Evolutionary conservation across 179 eudicot species (phyloP), one percentile per base, ranked within the genome.

Genomic region (Beta corolliflora): DNA sequence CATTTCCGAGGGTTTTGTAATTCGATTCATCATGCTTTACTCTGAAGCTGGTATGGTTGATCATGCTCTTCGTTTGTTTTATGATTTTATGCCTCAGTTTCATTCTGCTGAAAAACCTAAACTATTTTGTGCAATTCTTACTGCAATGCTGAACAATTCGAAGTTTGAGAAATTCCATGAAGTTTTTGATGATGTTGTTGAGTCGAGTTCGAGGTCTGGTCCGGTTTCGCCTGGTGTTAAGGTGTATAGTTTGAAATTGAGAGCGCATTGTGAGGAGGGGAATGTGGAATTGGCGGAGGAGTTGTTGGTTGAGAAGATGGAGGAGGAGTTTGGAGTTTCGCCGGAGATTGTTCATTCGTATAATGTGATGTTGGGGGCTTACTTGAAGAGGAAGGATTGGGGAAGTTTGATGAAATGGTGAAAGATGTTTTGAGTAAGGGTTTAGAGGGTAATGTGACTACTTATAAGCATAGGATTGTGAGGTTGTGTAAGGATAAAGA

Each of bases 21-120:
- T 78, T 13, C 75, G 84, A 23, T 54, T 84, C 44, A 68, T 84
- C 54, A 78, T 61, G 71, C 76, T 81, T 44, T 84, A 84, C 71
- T 81, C 84, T 25, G 60, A 78, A 31, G 84, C 82, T 58, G 87
- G 87, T 23, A 84, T 84, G 87, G 52, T 81, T 36, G 87, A 81
- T 48, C 66, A 81, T 16, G 82, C 87, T 52, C 66, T 78, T 58
- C 76, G 77, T 18, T 46, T 74, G n/a, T 81, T 84, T 15, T 50
- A 84, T 75, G 69, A 75, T 53, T 69, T 74, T 67, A 23, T 29
- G 19, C 55, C 69, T 7, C 29, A 36, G 5, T 66, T 60, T 44
- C 29, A 14, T 14, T 1, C 21, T 55, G 73, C 67, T 60, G 84
- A 81, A 14, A 81, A 84, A 69, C 71, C 87, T 31, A 36, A 36